Base-by-base conservation (phyloP, 1,284 basidiomycete species). In the Leccinum pachyderme region DNA sequence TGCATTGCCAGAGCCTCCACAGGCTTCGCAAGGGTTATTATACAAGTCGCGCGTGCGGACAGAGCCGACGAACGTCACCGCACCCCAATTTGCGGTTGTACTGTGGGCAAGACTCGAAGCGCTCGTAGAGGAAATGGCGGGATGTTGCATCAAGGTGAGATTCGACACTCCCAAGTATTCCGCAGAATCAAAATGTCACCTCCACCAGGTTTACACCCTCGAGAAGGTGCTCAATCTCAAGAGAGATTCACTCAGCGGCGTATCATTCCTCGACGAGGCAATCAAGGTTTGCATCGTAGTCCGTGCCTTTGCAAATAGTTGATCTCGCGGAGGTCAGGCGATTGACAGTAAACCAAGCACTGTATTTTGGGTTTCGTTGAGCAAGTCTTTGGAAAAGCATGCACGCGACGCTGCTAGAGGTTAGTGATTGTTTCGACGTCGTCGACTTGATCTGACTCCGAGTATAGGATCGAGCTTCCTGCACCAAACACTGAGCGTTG, bases 211-310 rank as follows among this genome's bases (percentile, higher is more conserved):
- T 5, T 97, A 98, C 71, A 91, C 90, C 0, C 81, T 99, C 6
- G 95, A 98, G 71, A 97, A 93, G 67, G 95, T 98, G 4, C 77
- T 98, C 29, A 86, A 84, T 64, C 72, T 95, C 63, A 98, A 98
- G 75, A 89, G 84, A 66, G 93, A 96, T 68, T 78, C 86, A 0
- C 74, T 82, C 18, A 86, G 89, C 0, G 89, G 93, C 54, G 75
- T 81, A 2, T 80, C 89, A 7, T 98, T 98, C 70, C 74, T 98
- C 13, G 93, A 96, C 51, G 93, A 95, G 68, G 91, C 90, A 0
- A 90, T 97, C 87, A 90, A 91, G 76, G 91, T 92, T 46, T 53
- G 71, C 50, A 13, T 48, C 7, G 15, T n/a, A 5, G 1, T 37
- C 4, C 6, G 7, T 28, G 12, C 37, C 9, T 27, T 27, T 2